phyloP scores from a whole-genome alignment of 192 early-diverging fungal genomes.

The Ramicandelaber brevisporus region DNA sequence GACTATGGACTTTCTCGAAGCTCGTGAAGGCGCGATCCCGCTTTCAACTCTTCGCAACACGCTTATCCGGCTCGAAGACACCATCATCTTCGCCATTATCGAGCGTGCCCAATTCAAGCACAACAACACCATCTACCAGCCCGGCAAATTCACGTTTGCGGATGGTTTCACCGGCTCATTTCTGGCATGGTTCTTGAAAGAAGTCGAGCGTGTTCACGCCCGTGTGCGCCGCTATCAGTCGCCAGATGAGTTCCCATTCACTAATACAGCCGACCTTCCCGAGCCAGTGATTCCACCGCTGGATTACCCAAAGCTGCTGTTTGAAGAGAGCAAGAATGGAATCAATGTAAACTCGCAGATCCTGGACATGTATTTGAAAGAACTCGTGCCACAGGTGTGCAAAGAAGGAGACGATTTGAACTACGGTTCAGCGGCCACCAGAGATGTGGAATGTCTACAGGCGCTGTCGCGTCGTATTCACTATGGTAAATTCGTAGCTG shows the following conservation, averaged over 20 bases:
- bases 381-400: slow-evolving; percentile 62
- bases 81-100: slow-evolving; percentile 49
- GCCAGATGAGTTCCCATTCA: slow-evolving; percentile 95
- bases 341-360: slow-evolving; percentile 79
- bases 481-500: slow-evolving; percentile 92
- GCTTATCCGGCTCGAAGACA: slow-evolving; percentile 86
- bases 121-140: slow-evolving; percentile 58
- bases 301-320: slow-evolving; percentile 48
- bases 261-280: slow-evolving; percentile 37
- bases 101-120: slow-evolving; percentile 78
- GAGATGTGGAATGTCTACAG: slow-evolving; percentile 82
- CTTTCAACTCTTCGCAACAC: slow-evolving; percentile 42
- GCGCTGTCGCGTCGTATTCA: slow-evolving; percentile 80
- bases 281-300: slow-evolving; percentile 66
- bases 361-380: slow-evolving; percentile 50
- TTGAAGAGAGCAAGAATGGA: slow-evolving; percentile 33
- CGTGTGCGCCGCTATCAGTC: slow-evolving; percentile 55
- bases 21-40: no score
- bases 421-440: slow-evolving; percentile 81
- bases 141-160: slow-evolving; percentile 34
- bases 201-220: slow-evolving; percentile 83
- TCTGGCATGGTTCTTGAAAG: slow-evolving; percentile 69
- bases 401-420: slow-evolving; percentile 53
- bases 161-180: slow-evolving; percentile 50
- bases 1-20: no score